Base-by-base conservation (phyloP, 768 basidiomycete genomes). In the Goffeauzyma gilvescens region DNA sequence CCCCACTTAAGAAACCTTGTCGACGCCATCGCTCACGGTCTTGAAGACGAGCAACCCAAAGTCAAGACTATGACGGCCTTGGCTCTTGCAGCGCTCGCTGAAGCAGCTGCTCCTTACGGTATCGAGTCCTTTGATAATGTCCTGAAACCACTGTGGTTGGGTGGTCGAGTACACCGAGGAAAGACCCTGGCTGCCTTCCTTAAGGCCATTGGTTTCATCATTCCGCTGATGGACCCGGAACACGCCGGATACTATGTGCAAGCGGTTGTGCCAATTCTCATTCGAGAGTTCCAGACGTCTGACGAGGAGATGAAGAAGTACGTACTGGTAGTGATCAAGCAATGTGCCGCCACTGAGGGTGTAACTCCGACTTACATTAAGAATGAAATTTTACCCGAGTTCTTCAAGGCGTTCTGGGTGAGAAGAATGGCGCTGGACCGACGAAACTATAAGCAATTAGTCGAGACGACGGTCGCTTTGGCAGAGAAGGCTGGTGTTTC, bases 251-350 rank as follows among this genome's bases (percentile, higher is more conserved):
- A 96, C 68, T 98, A 98, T 64, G 95, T 89, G 36, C 90, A 90
- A 66, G 90, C 95, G 69, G 62, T 61, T 54, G 63, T 65, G 50
- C 64, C 64, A 2, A 63, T 64, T 41, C 48, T 65, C n/a, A 65
- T 65, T 50, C 85, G 93, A 58, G 90, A 95, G 67, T 96, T 95
- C 70, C 87, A 90, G 63, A 93, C 89, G 5, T 90, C 90, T 7
- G 93, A 98, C 62, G 93, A 98, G 64, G 93, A 98, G 70, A 98
- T 98, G 93, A 90, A 96, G 75, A 93, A 96, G 72, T 96, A 96
- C 52, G 93, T 98, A 5, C 67, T 98, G 38, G 96, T 96, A 65
- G 93, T 98, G 44, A 89, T 96, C 55, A 93, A 96, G 66, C 93
- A 96, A 63, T 96, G 93, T 58, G 85, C 93, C 24, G 84, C 86